Evolutionary conservation across 2,329 filamentous ascomycete species (phyloP), one percentile per base, ranked within the genome.

Genomic region (Diaporthe sp.): DNA sequence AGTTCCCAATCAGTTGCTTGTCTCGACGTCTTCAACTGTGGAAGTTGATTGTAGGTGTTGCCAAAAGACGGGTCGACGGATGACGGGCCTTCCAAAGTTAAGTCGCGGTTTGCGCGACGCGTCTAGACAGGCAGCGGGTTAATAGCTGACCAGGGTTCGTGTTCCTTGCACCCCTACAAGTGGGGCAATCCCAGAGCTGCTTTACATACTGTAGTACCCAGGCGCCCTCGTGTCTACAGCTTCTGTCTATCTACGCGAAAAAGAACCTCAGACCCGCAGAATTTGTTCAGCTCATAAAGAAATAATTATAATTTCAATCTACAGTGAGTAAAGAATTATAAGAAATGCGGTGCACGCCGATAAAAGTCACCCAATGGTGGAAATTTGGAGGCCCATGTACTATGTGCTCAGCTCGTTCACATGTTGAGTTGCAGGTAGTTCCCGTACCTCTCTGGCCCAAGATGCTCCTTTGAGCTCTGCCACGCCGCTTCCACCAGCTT

Each of bases 21-120:
- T 35, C 22, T 28, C 28, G 30, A 54, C 8, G 45, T 6, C 13
- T 17, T 9, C 8, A 10, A 22, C 1, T 8, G 54, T 6, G 57
- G 10, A 38, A 17, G 13, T 9, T 25, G 19, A 9, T 45, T 4
- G 7, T 30, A 45, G 40, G 12, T 67, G 40, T 45, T 25, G 33
- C 13, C 42, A 35, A 47, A 67, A 19, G 33, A 25, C 33, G 15
- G 64, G 64, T 38, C 45, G 77, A 71, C 68, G 61, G 72, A 45
- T 68, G 75, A 78, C 78, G 77, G 76, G 74, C 70, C 68, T 58
- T 54, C 68, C 40, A 47, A 58, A 42, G 50, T 52, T 9, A 8
- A 67, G 64, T 67, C 64, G 64, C 64, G 64, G 64, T 67, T 67
- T 67, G 64, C 64, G 64, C 45, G 64, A 67, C 64, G 64, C 64